Conservation (phyloP, 169 alveolate genomes). For the Eimeria tenella region DNA sequence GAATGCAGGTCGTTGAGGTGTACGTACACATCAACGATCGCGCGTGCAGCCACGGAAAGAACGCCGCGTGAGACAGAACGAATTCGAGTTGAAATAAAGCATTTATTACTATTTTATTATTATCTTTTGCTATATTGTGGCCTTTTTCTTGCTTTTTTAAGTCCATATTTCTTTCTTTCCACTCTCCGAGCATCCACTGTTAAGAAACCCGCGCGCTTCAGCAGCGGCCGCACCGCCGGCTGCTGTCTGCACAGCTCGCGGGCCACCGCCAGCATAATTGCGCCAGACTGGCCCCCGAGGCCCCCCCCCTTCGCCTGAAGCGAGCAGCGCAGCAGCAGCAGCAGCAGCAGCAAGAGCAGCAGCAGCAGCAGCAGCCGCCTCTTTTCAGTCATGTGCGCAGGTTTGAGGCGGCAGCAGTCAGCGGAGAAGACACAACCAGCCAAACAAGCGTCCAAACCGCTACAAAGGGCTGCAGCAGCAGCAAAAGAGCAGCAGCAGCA, state of each 20-base stretch:
- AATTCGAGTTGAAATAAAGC: not conserved
- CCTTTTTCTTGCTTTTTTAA: conserved; percentile 42
- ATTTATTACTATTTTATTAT: not conserved
- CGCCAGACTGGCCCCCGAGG: conserved; percentile 50
- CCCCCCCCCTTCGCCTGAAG: not conserved
- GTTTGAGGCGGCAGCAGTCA: not conserved
- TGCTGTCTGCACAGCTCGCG: not conserved
- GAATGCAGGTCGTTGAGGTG: not conserved
- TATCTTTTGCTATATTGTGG: conserved; percentile 65
- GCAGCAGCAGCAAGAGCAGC: not conserved
- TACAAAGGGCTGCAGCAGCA: not conserved
- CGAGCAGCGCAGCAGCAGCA: not conserved
- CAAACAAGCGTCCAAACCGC: not conserved
- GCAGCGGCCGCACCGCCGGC: conserved; percentile 9
- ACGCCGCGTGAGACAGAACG: not conserved
- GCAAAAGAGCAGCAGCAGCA: not conserved
- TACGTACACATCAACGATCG: not conserved
- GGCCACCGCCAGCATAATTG: conserved; percentile 69
- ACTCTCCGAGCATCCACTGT: conserved; percentile 22
- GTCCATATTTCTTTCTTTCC: not conserved
- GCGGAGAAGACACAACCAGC: not conserved
- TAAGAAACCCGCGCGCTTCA: conserved; percentile 7
- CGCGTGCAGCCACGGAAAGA: not conserved
- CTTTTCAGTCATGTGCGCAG: not conserved
- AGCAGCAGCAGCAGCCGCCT: not conserved